A percentile compares a stretch with the other conserved stretches of the same genome.
Conservation (phyloP, 345 rosid species). For the Physaria fendleri region DNA sequence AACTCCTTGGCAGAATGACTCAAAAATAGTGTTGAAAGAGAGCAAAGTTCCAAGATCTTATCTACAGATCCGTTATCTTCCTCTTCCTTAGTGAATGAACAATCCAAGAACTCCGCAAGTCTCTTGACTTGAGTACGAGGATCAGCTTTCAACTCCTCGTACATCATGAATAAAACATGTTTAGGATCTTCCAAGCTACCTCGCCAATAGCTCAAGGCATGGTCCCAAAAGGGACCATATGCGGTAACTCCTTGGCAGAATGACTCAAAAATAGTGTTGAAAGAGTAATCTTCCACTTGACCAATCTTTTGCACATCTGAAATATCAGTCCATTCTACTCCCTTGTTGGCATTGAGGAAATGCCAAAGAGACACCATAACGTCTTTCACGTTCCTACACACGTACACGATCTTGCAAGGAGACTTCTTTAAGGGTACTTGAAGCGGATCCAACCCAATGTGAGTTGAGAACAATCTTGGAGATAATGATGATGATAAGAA, state of each 20-base stretch:
- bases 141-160: not conserved
- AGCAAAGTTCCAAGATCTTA: no score
- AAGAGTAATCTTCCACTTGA: not conserved
- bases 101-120: not conserved
- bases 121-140: not conserved
- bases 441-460: not conserved
- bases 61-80: not conserved
- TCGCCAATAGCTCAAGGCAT: not conserved
- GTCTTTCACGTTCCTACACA: not conserved
- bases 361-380: not conserved
- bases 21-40: not conserved
- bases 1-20: not conserved
- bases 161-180: not conserved
- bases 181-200: not conserved
- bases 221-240: not conserved
- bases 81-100: not conserved
- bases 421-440: not conserved
- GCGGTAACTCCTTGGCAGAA: not conserved
- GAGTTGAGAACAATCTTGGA: not conserved
- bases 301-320: not conserved
- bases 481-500: not conserved
- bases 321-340: not conserved
- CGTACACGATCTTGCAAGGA: not conserved
- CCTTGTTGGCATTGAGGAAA: not conserved
- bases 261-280: not conserved